Evolutionary conservation across 2,329 filamentous ascomycete species (phyloP), one percentile per base, ranked within the genome.

Genomic region (Hymenoscyphus linearis): DNA sequence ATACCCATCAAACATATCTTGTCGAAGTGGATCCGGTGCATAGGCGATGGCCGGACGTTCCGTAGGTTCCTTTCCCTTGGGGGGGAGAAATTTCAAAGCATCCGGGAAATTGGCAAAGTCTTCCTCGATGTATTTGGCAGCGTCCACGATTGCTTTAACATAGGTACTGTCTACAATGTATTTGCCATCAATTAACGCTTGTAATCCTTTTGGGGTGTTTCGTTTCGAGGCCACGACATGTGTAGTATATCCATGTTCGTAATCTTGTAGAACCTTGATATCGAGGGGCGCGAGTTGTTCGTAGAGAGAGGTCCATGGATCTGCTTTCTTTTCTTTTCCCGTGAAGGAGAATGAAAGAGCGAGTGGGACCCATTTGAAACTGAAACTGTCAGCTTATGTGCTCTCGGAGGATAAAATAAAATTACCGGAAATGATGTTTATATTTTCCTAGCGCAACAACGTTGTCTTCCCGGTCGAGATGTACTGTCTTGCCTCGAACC

Each of bases 151-250:
- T 0, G 88, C 88, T 64, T 92, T 85, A 14, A 96, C 79, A 67
- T 89, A 98, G 0, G 82, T 78, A 60, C 84, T 80, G 3, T 71
- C 60, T 12, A 98, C 91, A 50, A 98, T 87, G 67, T 86, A 85
- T 73, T 83, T 88, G 14, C 85, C 91, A 69, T 92, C 89, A 40
- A 97, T 87, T 10, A 99, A 79, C 1, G 91, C 93, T 71, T 96
- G 91, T 2, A 99, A 79, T 0, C 90, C 91, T 66, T 91, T 92
- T 0, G 93, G 84, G 0, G 91, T 93, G 73, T 98, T 99, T 55
- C 95, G 84, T 75, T 96, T 97, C 73, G 86, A 90, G 7, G 91
- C 87, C 36, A 98, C 86, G 12, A 96, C 89, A 74, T 98, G 93
- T 0, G 93, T 96, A 0, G 93, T 97, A 31, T 82, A 77, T 16